phyloP scores from a whole-genome alignment of 495 filamentous ascomycete species.

The Penicillium ochrochloron region DNA sequence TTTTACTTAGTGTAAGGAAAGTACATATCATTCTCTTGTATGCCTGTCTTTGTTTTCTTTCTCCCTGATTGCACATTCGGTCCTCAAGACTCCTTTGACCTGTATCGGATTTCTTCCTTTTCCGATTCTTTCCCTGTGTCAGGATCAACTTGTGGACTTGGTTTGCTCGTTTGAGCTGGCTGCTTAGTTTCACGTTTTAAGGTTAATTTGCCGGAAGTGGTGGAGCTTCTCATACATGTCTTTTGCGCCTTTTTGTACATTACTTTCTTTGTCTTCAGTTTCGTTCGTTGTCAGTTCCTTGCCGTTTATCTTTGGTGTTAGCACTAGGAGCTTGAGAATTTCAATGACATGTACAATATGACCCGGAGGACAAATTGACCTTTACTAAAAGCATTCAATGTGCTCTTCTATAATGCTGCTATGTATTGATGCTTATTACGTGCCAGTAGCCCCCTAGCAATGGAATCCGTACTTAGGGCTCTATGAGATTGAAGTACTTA shows the following conservation, averaged over 20 bases:
- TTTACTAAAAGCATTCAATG: neutral
- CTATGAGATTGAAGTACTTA: neutral
- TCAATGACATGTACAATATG: constrained; percentile 4
- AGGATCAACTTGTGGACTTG: neutral
- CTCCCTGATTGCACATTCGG: neutral
- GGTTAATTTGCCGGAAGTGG: neutral
- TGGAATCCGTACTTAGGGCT: neutral
- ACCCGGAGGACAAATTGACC: neutral
- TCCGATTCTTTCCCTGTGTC: neutral
- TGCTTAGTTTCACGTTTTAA: no score
- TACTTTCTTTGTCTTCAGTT: neutral
- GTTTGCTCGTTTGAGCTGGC: constrained; percentile 2
- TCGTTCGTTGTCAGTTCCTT: neutral
- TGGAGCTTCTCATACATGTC: neutral
- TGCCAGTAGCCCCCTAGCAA: no score
- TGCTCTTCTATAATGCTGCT: neutral
- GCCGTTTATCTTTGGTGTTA: neutral
- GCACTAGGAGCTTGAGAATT: neutral
- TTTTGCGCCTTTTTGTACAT: constrained; percentile 3
- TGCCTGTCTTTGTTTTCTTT: constrained; percentile 7
- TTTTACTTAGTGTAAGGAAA: constrained; percentile 20
- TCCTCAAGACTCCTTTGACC: neutral
- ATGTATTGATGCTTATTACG: no score
- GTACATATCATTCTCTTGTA: constrained; percentile 13
- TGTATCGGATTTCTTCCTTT: neutral